These are phyloP conservation scores for Daldinia loculata DNA, from an alignment of 495 filamentous ascomycete species.

Conservation along the genomic window DNA sequence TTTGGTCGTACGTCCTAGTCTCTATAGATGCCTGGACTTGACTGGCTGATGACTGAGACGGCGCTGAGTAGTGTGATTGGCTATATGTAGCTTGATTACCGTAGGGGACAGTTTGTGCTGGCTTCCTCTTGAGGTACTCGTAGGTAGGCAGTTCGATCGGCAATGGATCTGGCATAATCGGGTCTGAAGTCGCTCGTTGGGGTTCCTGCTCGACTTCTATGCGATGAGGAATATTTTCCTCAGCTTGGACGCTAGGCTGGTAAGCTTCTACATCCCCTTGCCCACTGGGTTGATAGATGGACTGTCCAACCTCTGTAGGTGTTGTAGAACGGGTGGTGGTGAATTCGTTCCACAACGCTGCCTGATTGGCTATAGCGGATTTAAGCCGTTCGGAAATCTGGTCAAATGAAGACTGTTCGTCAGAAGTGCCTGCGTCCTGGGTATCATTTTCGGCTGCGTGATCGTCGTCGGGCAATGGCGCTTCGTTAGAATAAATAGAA, in stretches of 20 bases:
- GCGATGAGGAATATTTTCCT: slow-evolving; percentile 3
- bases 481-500: background rate
- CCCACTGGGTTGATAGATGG: background rate
- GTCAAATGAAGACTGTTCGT: slow-evolving; percentile 13
- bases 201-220: slow-evolving; percentile 6
- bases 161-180: background rate
- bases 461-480: background rate
- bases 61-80: slow-evolving; percentile 33
- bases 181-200: background rate
- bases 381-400: slow-evolving; percentile 37
- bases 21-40: slow-evolving; percentile 15
- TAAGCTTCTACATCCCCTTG: background rate
- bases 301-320: slow-evolving; percentile 5
- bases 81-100: slow-evolving; percentile 19
- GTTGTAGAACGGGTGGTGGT: background rate
- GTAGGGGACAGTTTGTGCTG: slow-evolving; percentile 27
- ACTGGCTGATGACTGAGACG: slow-evolving; percentile 15
- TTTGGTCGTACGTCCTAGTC: slow-evolving; percentile 11
- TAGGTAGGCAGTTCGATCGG: slow-evolving; percentile 35
- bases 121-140: slow-evolving; percentile 38
- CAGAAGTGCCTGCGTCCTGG: background rate
- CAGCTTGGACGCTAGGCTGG: background rate
- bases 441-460: background rate
- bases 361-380: slow-evolving; percentile 41
- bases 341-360: slow-evolving; percentile 28